Evolutionary conservation across 163 green algal genomes (phyloP), one percentile per base, ranked within the genome.

Genomic region (Scenedesmus sp.): DNA sequence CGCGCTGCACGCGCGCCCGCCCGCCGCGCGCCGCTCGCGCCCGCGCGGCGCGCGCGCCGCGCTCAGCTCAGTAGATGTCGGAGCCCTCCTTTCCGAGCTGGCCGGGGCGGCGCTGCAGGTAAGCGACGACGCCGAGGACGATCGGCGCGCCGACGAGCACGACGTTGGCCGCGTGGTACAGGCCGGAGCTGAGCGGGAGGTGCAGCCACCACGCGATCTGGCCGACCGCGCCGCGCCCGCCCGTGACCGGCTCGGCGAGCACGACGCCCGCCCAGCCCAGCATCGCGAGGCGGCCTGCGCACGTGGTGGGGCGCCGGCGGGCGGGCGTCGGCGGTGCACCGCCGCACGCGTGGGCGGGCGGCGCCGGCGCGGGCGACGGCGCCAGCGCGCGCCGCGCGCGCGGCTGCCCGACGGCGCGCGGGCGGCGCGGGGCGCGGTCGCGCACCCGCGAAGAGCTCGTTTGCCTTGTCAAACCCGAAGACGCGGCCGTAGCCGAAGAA

Each of bases 201-300:
- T 77, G 69, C 69, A 66, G 33, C 53, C 53, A 67, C 69, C 69
- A 77, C 1, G 69, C 69, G 47, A 77, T 56, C 54, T 77, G 69
- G 0, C 34, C 33, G 24, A 77, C 24, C 2, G 69, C 54, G 2
- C 69, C 69, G 36, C 33, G 47, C 10, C 69, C 69, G 2, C 28
- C 6, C 4, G n/a, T 28, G 11, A 48, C 15, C 10, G 69, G 69
- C 54, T 77, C 69, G 20, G 26, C 20, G 24, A 66, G 9, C 36
- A n/a, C 45, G 11, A n/a, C 29, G 31, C 69, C 69, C 53, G 67
- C 15, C 34, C 56, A 77, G 24, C 69, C 69, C 45, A 77, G 69
- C 69, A 77, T 77, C 6, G 69, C 69, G 4, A 77, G 15, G 5
- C 66, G 50, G 5, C 66, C 66, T 22, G 66, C 66, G 53, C 63